These are phyloP conservation scores for Suhomyces canberraensis DNA, from an alignment of 805 yeast species.

Conservation along the genomic window DNA sequence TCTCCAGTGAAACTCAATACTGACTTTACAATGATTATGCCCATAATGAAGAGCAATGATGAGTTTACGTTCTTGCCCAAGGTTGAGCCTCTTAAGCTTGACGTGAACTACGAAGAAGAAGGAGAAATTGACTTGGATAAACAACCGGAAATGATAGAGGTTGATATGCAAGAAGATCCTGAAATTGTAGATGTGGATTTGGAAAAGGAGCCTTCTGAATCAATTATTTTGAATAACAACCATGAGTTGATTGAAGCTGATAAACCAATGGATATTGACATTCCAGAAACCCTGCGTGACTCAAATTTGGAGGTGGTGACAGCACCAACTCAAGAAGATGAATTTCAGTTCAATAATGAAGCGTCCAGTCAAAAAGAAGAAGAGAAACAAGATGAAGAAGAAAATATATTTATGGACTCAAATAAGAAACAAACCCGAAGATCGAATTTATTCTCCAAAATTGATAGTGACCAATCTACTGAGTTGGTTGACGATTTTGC, in stretches of 20 bases:
- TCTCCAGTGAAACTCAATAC: conserved; percentile 30
- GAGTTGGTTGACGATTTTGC: conserved; percentile 28
- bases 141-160: not conserved
- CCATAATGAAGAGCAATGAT: conserved; percentile 9
- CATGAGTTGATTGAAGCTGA: not conserved
- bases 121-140: conserved; percentile 8
- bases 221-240: too few species aligned
- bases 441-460: conserved; percentile 9
- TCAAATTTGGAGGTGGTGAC: not conserved
- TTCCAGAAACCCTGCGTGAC: not conserved
- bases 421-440: not conserved
- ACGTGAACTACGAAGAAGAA: not conserved
- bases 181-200: conserved; percentile 3
- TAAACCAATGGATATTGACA: not conserved
- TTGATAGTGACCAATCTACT: conserved; percentile 11
- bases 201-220: not conserved
- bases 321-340: not conserved
- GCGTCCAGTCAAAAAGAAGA: not conserved
- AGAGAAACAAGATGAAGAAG: not conserved
- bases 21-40: conserved; percentile 34
- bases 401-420: conserved; percentile 6
- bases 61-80: conserved; percentile 9
- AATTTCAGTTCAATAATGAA: not conserved
- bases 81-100: conserved; percentile 1
- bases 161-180: not conserved